Conservation (phyloP, 108 stramenopile genomes). For the Cyclostephanos invisitatus region DNA sequence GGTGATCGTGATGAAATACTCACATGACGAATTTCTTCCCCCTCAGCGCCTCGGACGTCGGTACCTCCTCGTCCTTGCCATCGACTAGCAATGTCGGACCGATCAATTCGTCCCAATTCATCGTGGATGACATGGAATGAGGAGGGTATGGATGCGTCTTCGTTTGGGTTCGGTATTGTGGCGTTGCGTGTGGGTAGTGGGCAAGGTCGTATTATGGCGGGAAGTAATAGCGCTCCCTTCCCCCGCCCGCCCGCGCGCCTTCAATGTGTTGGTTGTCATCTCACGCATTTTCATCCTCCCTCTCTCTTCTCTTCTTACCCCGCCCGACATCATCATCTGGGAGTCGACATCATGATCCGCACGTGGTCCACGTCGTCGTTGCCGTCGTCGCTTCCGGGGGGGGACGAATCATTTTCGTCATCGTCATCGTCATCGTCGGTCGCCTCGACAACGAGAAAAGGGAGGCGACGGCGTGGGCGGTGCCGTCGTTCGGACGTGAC, state of each 20-base stretch:
- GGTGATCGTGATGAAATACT: background rate
- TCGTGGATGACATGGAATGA: background rate
- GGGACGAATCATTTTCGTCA: background rate
- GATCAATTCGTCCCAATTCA: constrained; percentile 33
- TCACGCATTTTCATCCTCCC: no score
- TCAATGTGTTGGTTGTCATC: no score
- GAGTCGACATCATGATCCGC: background rate
- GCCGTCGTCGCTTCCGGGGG: background rate
- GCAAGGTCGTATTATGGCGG: no score
- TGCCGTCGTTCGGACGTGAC: background rate
- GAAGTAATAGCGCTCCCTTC: no score
- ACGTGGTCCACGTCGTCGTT: background rate
- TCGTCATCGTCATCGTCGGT: background rate
- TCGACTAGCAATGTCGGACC: constrained; percentile 40
- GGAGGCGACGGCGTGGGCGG: background rate
- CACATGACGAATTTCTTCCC: constrained; percentile 50
- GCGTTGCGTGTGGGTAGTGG: no score
- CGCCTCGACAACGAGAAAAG: background rate
- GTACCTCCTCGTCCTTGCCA: constrained; percentile 33
- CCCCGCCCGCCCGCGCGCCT: no score
- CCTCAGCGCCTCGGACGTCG: constrained; percentile 24
- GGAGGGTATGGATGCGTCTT: no score
- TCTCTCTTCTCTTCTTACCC: no score
- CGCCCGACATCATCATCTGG: no score
- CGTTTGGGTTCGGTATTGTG: no score